A percentile compares a stretch with the other conserved stretches of the same genome.
These are phyloP conservation scores for Bacidia rubella DNA, from an alignment of 495 filamentous ascomycete species.

Conservation along the genomic window DNA sequence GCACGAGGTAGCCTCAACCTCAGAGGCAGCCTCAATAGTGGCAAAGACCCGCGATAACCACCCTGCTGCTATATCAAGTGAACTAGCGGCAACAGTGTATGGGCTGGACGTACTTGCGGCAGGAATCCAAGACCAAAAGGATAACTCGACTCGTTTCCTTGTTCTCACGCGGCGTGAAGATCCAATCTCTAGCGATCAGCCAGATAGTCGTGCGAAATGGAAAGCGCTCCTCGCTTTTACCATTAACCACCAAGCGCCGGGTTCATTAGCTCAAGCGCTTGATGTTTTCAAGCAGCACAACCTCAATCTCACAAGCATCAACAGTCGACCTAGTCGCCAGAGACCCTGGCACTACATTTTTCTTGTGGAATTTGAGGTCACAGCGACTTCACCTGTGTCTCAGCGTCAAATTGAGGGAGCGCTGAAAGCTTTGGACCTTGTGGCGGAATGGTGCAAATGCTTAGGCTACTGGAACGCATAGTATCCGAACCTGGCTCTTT, in stretches of 20 bases:
- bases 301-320: conserved; percentile 84
- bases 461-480: conserved; percentile 37
- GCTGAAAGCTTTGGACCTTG: conserved; percentile 32
- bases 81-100: conserved; percentile 51
- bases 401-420: conserved; percentile 38
- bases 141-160: conserved; percentile 86
- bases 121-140: conserved; percentile 66
- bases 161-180: conserved; percentile 40
- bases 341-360: conserved; percentile 85
- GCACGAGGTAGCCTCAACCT: conserved; percentile 78
- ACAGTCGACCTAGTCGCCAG: conserved; percentile 63
- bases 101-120: conserved; percentile 55
- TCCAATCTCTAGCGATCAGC: neutral
- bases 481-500: no score
- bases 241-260: conserved; percentile 60
- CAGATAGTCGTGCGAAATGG: conserved; percentile 19
- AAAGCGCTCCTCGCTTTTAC: conserved; percentile 77
- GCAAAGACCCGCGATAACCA: conserved; percentile 40
- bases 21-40: conserved; percentile 65
- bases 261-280: conserved; percentile 68
- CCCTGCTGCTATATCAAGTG: conserved; percentile 64
- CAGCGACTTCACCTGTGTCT: conserved; percentile 28
- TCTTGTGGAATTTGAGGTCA: conserved; percentile 76
- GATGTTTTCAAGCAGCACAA: conserved; percentile 56
- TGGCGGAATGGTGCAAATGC: conserved; percentile 35